These are phyloP conservation scores for Scheffersomyces amazonensis DNA, from an alignment of 805 yeast species.

Conservation along the genomic window DNA sequence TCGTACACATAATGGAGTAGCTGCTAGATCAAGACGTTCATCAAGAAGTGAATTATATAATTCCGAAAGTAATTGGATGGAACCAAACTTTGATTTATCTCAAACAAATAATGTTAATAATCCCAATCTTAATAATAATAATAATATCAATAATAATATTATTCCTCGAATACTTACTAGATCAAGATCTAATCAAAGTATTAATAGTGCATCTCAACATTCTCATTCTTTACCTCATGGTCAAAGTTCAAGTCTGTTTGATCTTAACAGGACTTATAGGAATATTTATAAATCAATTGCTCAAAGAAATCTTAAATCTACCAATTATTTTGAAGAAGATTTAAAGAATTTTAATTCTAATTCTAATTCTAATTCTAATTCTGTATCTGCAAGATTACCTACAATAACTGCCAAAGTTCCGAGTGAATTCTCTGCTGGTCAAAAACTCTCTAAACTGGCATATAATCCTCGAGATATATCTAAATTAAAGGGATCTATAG, in stretches of 20 bases:
- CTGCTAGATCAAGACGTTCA: constrained; percentile 30
- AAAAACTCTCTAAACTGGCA: not conserved
- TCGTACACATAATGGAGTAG: constrained; percentile 14
- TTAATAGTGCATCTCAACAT: constrained; percentile 11
- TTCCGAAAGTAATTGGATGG: constrained; percentile 53
- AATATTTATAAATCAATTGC: constrained; percentile 36
- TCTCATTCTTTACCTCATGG: not conserved
- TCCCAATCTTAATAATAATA: not conserved
- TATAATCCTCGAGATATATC: not conserved
- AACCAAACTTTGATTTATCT: constrained; percentile 22
- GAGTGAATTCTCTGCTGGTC: constrained; percentile 1
- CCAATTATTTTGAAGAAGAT: constrained; percentile 5
- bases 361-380: no score
- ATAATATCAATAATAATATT: not conserved
- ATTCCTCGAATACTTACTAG: constrained; percentile 10
- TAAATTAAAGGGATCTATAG: not conserved
- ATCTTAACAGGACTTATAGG: constrained; percentile 28
- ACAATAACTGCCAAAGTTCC: constrained; percentile 8
- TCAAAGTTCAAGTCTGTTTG: constrained; percentile 7
- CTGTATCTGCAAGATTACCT: constrained; percentile 14
- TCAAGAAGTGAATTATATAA: constrained; percentile 41
- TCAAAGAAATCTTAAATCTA: constrained; percentile 21
- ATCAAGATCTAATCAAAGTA: constrained; percentile 22
- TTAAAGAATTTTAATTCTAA: no score
- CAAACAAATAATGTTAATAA: not conserved